Base-by-base conservation (phyloP, 768 basidiomycete genomes). In the Termitomyces heimii region DNA sequence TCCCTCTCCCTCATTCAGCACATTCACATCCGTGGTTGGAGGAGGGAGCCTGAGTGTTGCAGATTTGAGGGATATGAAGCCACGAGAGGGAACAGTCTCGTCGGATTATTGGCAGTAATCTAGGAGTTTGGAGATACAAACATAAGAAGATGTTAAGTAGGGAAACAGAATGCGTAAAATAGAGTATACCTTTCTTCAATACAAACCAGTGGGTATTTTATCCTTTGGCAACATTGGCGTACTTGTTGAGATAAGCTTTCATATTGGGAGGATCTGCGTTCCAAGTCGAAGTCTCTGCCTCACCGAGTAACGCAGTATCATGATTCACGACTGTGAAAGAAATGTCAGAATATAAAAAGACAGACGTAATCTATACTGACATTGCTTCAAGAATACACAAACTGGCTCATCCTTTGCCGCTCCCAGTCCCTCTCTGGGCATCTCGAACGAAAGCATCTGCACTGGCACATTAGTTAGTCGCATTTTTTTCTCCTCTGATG, bases 181-280 rank as follows among this genome's bases (percentile, higher is more conserved):
- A 92, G n/a, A 95, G 69, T 26, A 89, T 76, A 0, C 93, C 94
- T 53, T 88, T 82, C 65, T 90, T 86, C 20, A 97, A 79, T 0
- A 96, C 92, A 66, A 98, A 96, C 93, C 94, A 97, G 1, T 94
- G 78, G 0, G 89, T 88, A 58, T 84, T 86, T 67, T 94, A 96
- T 0, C 95, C 94, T 63, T 84, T 86, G 0, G 92, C 92, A 39
- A 97, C 90, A 63, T 97, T 98, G 1, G 88, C 85, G 67, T 94
- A 97, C 69, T 98, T 98, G 70, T 90, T 92, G 20, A 93, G 74
- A 66, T 92, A 92, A 0, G 90, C 92, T 60, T 82, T 85, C 55
- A 92, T 70, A 3, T 77, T 69, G 0, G 88, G 85, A 1, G 87
- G 82, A 48, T 85, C 82, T 1, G 75, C 73, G 2, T 40, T 42